Evolutionary conservation across 73 alveolate genomes (phyloP), one percentile per base, ranked within the genome.

Genomic region (Uronychia binucleata): DNA sequence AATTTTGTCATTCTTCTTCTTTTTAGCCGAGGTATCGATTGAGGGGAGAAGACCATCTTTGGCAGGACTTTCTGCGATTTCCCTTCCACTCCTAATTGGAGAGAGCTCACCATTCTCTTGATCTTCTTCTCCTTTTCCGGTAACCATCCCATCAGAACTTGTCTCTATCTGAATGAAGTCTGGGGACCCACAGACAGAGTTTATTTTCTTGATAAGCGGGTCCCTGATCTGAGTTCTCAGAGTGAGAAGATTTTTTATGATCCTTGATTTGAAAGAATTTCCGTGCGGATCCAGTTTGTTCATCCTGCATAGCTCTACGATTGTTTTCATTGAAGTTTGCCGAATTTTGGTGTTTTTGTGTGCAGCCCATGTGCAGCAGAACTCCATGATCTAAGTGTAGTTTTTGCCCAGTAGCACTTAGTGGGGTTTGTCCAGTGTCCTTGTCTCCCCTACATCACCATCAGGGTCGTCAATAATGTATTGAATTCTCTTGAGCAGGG

Each of bases 291-390:
- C 94, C 19, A 67, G 33, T 26, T 80, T 30, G 57, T 88, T 88
- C 26, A 76, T 27, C 34, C 84, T 81, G 59, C 94, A 88, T 0
- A 88, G 76, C 34, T 88, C 94, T 1, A 88, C 58, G 5, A 88
- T 81, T 1, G 82, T 31, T 46, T 82, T 88, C 11, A 82, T 58
- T 0, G 94, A 77, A 34, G 58, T 74, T 74, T 88, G 80, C 30
- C 94, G 67, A 27, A 88, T 83, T 30, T 88, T 88, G 11, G 87
- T 82, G 79, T 88, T 88, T 74, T 88, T 88, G 58, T 88, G 94
- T n/a, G 67, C 14, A 27, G 78, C 82, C 94, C 94, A 88, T 26
- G 26, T 13, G 57, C 83, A 34, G 26, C 87, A 83, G 46, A 88
- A 88, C 58, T 88, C 90, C 11, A 75, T 76, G 30, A 88, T 75